phyloP scores from a whole-genome alignment of 2,329 filamentous ascomycete genomes.

The Aureobasidium sp. region DNA sequence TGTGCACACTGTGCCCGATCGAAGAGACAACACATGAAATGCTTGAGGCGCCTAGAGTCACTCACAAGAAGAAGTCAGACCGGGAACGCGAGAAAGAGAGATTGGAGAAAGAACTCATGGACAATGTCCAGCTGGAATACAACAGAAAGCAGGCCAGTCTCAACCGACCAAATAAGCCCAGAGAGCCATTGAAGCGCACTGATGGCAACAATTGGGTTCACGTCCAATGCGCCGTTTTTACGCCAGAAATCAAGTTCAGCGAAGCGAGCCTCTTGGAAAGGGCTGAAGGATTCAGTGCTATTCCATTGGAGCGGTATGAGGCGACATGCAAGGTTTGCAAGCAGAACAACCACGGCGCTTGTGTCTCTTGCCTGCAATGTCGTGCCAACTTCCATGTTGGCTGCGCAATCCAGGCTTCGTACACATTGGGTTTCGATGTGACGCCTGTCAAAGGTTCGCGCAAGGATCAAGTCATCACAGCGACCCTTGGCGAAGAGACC shows the following conservation, averaged over 20 bases:
- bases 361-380: conserved; percentile 74
- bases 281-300: conserved; percentile 82
- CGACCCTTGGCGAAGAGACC: conserved; percentile 71
- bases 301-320: conserved; percentile 64
- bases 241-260: conserved; percentile 86
- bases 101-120: conserved; percentile 73
- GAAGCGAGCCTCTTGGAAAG: conserved; percentile 74
- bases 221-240: conserved; percentile 86
- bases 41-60: conserved; percentile 70
- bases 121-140: conserved; percentile 74
- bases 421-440: conserved; percentile 83
- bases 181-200: conserved; percentile 88
- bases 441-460: conserved; percentile 82
- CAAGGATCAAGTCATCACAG: conserved; percentile 70
- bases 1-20: conserved; percentile 86
- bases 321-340: conserved; percentile 82
- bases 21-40: conserved; percentile 75
- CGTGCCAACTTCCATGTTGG: conserved; percentile 70
- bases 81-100: conserved; percentile 85
- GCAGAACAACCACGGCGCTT: conserved; percentile 60
- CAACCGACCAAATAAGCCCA: conserved; percentile 73
- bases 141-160: conserved; percentile 74
- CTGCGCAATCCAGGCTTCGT: conserved; percentile 78
- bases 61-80: conserved; percentile 83
- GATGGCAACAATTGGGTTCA: conserved; percentile 98